Evolutionary conservation across 176 grass and related monocot species (phyloP).

Genomic region (Carex pumila): DNA sequence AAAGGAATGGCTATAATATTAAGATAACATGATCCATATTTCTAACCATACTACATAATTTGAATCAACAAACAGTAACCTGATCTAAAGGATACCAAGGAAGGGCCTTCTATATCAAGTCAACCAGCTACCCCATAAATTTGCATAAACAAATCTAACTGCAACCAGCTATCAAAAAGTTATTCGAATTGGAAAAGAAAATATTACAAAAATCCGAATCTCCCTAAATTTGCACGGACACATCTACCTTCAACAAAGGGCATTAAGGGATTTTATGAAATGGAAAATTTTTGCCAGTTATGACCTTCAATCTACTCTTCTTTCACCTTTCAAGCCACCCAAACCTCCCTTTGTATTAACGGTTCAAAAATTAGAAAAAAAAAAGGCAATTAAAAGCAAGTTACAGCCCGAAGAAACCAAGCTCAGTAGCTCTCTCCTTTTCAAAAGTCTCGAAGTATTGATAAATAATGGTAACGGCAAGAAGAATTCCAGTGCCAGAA

Average conservation of each 20-base stretch:
- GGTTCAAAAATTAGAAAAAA: slow-evolving; percentile 9
- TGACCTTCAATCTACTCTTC: neutral
- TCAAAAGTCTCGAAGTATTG: slow-evolving; percentile 94
- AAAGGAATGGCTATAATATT: neutral
- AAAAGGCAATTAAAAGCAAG: slow-evolving; percentile 3
- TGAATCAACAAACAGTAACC: neutral
- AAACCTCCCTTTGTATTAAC: neutral
- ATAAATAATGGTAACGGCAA: slow-evolving; percentile 92
- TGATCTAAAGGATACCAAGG: neutral
- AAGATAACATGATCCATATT: neutral
- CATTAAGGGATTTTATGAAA: neutral
- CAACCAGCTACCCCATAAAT: neutral
- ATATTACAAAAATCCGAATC: slow-evolving; percentile 12
- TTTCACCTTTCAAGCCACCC: neutral
- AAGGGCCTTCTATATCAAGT: neutral
- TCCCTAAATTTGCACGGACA: slow-evolving; percentile 7
- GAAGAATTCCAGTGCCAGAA: slow-evolving; percentile 90
- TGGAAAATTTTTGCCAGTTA: neutral
- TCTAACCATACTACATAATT: neutral
- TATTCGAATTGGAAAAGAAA: neutral
- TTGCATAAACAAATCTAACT: neutral
- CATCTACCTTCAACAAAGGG: slow-evolving; percentile 8
- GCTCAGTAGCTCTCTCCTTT: slow-evolving; percentile 86
- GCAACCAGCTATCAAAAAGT: neutral
- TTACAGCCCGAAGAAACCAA: slow-evolving; percentile 93